Conservation (phyloP, 768 basidiomycete genomes). For the Inosperma sp. region DNA sequence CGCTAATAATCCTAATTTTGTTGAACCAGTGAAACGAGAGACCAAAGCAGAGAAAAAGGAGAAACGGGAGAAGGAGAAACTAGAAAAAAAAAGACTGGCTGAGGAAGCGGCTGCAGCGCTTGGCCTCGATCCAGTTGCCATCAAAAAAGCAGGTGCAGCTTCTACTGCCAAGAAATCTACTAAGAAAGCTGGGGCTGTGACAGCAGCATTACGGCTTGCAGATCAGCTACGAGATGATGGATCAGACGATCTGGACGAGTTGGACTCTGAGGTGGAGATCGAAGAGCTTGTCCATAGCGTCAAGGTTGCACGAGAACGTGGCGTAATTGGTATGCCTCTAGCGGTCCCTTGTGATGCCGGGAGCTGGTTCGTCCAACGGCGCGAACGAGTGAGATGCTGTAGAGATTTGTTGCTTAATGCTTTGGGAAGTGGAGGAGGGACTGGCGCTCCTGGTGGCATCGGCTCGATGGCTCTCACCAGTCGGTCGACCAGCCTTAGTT, state of each 20-base stretch:
- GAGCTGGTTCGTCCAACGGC: constrained; percentile 76
- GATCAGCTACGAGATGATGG: constrained; percentile 53
- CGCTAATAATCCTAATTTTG: constrained; percentile 80
- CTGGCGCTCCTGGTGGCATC: constrained; percentile 28
- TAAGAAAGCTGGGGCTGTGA: constrained; percentile 57
- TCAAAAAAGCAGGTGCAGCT: constrained; percentile 40
- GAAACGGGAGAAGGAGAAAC: constrained; percentile 73
- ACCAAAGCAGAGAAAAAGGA: constrained; percentile 87
- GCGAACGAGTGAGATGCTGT: constrained; percentile 61
- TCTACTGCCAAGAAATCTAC: constrained; percentile 52
- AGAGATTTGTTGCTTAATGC: constrained; percentile 56
- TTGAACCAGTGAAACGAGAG: constrained; percentile 82
- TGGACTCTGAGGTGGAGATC: constrained; percentile 83
- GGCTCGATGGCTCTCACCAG: constrained; percentile 30
- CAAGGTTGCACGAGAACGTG: constrained; percentile 49
- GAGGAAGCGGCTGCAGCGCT: constrained; percentile 64
- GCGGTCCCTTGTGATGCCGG: constrained; percentile 71
- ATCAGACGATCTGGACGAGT: constrained; percentile 67
- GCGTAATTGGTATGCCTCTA: constrained; percentile 58
- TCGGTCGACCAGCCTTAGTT: constrained; percentile 29
- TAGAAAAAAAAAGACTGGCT: constrained; percentile 73
- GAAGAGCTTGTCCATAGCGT: constrained; percentile 68
- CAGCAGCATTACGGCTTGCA: constrained; percentile 44
- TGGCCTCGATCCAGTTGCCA: constrained; percentile 47
- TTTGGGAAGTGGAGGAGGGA: constrained; percentile 38